These are phyloP conservation scores for Amylocystis lapponica DNA, from an alignment of 768 basidiomycete genomes.

Conservation along the genomic window DNA sequence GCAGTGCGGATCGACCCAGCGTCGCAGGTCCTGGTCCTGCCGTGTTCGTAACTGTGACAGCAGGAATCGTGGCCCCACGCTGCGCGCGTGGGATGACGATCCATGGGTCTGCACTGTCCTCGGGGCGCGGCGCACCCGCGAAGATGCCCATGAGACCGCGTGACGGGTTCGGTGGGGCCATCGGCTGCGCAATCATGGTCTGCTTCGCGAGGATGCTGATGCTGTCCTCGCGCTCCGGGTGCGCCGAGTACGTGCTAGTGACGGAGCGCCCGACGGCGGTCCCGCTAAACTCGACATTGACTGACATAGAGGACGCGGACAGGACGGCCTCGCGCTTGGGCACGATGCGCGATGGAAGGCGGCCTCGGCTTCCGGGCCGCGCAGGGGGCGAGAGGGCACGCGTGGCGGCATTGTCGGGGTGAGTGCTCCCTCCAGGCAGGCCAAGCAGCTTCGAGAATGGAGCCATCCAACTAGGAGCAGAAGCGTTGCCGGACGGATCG, in stretches of 20 bases:
- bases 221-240: constrained; percentile 8
- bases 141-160: constrained; percentile 79
- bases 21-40: constrained; percentile 11
- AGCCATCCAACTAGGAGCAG: constrained; percentile 67
- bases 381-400: constrained; percentile 19
- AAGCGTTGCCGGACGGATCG: constrained; percentile 20
- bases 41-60: not conserved
- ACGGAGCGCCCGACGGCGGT: constrained; percentile 54
- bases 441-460: constrained; percentile 81
- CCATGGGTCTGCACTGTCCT: constrained; percentile 59
- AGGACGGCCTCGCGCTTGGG: constrained; percentile 84
- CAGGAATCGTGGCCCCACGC: constrained; percentile 4
- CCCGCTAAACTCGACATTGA: constrained; percentile 94
- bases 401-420: constrained; percentile 21
- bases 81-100: constrained; percentile 47
- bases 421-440: constrained; percentile 26
- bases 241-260: constrained; percentile 32
- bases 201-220: constrained; percentile 8
- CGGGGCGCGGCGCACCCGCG: constrained; percentile 69
- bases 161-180: constrained; percentile 12
- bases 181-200: constrained; percentile 9
- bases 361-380: constrained; percentile 19
- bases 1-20: constrained; percentile 18
- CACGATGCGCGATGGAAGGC: constrained; percentile 42
- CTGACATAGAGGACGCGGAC: constrained; percentile 84